phyloP scores from a whole-genome alignment of 192 early-diverging fungal genomes.

The Linnemannia hyalina region DNA sequence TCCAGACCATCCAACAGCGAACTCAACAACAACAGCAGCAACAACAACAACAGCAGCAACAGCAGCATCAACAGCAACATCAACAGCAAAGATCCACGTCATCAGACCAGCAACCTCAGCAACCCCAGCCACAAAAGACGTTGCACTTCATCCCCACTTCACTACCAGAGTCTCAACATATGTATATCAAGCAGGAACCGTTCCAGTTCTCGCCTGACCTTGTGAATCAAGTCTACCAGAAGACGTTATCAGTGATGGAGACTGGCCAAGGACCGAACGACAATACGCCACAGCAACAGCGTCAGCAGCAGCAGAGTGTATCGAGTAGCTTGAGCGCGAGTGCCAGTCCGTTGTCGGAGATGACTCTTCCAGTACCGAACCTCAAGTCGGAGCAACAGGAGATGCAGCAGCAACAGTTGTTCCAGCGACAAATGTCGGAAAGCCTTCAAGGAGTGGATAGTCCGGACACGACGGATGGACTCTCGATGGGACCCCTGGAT shows the following conservation, averaged over 20 bases:
- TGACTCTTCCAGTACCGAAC: conserved; percentile 39
- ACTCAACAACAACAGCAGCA: conserved; percentile 30
- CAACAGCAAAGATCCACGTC: conserved; percentile 24
- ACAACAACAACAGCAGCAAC: conserved; percentile 21
- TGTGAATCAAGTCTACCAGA: conserved; percentile 57
- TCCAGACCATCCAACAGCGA: conserved; percentile 31
- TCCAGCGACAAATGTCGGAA: conserved; percentile 33
- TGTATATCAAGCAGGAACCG: conserved; percentile 45
- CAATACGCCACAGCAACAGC: background rate
- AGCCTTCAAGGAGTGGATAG: conserved; percentile 4
- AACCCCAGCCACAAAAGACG: conserved; percentile 10
- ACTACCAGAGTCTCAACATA: conserved; percentile 21
- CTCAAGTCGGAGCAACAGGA: conserved; percentile 25
- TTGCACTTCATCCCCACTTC: background rate
- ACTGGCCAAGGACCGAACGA: conserved; percentile 7
- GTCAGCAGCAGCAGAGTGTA: conserved; percentile 7
- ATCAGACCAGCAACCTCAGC: background rate
- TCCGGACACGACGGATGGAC: conserved; percentile 10
- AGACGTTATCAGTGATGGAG: conserved; percentile 47
- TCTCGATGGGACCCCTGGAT: conserved; percentile 17
- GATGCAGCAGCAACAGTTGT: conserved; percentile 17
- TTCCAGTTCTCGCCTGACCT: conserved; percentile 53
- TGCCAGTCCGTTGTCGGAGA: conserved; percentile 36
- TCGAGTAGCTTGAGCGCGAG: conserved; percentile 15
- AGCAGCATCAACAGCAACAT: conserved; percentile 21